phyloP scores from a whole-genome alignment of 2,329 filamentous ascomycete species.

The Botrytis paeoniae region DNA sequence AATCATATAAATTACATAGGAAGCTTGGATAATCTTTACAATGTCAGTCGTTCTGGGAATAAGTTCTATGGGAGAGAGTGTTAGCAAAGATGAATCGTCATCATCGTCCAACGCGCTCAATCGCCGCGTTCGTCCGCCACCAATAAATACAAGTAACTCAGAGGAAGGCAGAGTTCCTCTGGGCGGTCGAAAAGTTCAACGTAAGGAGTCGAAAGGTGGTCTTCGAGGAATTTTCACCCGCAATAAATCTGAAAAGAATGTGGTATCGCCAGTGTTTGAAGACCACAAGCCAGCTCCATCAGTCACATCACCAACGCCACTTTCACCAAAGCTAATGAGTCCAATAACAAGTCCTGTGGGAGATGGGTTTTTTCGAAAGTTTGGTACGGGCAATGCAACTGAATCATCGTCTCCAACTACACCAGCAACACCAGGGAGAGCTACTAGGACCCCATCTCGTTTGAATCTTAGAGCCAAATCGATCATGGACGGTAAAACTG shows the following conservation, averaged over 20 bases:
- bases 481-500: conserved; percentile 26
- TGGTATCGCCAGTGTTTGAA: conserved; percentile 26
- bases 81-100: background rate
- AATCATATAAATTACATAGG: background rate
- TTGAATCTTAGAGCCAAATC: conserved; percentile 31
- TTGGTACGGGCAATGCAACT: conserved; percentile 20
- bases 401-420: conserved; percentile 21
- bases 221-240: conserved; percentile 36
- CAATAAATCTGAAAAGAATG: conserved; percentile 30
- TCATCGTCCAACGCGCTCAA: conserved; percentile 21
- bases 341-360: conserved; percentile 26
- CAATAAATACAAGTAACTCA: conserved; percentile 24
- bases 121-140: conserved; percentile 31
- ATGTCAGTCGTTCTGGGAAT: conserved; percentile 6
- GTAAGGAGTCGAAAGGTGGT: conserved; percentile 32
- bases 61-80: background rate
- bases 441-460: conserved; percentile 26
- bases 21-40: background rate
- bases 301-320: background rate
- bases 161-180: conserved; percentile 27
- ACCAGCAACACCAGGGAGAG: conserved; percentile 22
- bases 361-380: conserved; percentile 20
- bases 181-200: conserved; percentile 27
- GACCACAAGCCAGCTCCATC: conserved; percentile 19
- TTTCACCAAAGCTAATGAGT: conserved; percentile 23